Evolutionary conservation across 345 rosid genomes (phyloP), one percentile per base, ranked within the genome.

Genomic region (Nasturtium officinale): DNA sequence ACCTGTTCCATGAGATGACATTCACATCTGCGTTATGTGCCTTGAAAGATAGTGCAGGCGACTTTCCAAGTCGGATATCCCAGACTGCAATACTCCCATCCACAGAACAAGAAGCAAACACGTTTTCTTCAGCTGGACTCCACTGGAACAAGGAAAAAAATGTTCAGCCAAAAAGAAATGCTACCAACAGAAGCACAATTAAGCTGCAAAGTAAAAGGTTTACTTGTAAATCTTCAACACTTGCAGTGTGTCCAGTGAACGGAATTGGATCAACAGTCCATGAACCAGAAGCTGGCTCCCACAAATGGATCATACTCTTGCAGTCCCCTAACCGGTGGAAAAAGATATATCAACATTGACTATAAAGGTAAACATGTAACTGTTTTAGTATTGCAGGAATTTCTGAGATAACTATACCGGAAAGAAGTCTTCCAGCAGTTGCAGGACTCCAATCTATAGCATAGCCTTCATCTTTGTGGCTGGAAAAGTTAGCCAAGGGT

Each of bases 1-100:
- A 91, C 96, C 97, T 89, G 83, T 92, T 95, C 99, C 99, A 95
- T 55, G 98, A 90, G 68, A 95, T 85, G 54, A 95, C 98, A 86
- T 92, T 95, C 51, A 95, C 98, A 75, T 95, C 99, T 32, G 97
- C 88, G 51, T 87, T 67, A 71, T 95, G 97, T 21, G 98, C 98
- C 85, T 91, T 90, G 56, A 95, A 86, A 68, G 87, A 81, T 52
- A 79, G 77, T 11, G 79, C 86, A 4, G 99, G 86, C 7, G 82
- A 60, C 81, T 89, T 91, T 69, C 96, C 95, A 33, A 67, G 30
- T 67, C 90, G 88, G 51, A 83, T 73, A 84, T 95, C 98, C 98
- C 99, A 95, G 66, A 95, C 78, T 47, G 98, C 98, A 77, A 95
- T 65, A 65, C 66, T 80, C 51, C 90, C 85, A 77, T 95, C 98